Evolutionary conservation across 495 filamentous ascomycete species (phyloP).

Genomic region (Bacidia rubella): DNA sequence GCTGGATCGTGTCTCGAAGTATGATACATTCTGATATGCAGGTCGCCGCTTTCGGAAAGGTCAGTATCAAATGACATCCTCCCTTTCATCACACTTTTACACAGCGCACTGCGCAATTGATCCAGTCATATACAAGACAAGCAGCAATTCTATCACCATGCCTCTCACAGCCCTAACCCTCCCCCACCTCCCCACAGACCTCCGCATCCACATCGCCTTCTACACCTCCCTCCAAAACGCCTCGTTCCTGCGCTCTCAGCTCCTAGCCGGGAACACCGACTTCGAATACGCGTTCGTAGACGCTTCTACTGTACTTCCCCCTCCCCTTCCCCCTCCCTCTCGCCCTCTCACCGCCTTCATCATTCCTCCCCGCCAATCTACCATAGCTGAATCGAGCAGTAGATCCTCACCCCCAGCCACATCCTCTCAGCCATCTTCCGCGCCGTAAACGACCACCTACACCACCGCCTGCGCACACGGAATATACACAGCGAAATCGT

Average conservation of each 20-base stretch:
- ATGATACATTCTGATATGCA: not conserved
- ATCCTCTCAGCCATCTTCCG: slow-evolving; percentile 64
- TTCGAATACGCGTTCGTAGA: slow-evolving; percentile 94
- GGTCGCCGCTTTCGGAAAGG: not conserved
- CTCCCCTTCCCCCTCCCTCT: not conserved
- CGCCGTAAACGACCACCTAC: slow-evolving; percentile 53
- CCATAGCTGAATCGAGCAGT: slow-evolving; percentile 12
- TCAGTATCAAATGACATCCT: not conserved
- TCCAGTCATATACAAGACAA: no score
- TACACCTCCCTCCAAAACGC: slow-evolving; percentile 69
- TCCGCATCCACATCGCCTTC: slow-evolving; percentile 56
- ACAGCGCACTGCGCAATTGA: no score
- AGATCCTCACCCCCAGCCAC: slow-evolving; percentile 58
- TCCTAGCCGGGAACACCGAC: slow-evolving; percentile 51
- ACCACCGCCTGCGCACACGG: slow-evolving; percentile 52
- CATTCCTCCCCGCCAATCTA: not conserved
- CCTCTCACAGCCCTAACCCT: slow-evolving; percentile 42
- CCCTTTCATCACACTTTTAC: no score
- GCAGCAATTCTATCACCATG: no score
- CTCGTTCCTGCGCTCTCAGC: slow-evolving; percentile 60
- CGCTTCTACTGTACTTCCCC: slow-evolving; percentile 47
- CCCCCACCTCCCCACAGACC: slow-evolving; percentile 51
- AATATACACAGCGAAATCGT: slow-evolving; percentile 95
- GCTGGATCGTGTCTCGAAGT: not conserved
- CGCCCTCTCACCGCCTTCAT: not conserved